These are phyloP conservation scores for Irpex sp. DNA, from an alignment of 1,284 basidiomycete species.

Conservation along the genomic window DNA sequence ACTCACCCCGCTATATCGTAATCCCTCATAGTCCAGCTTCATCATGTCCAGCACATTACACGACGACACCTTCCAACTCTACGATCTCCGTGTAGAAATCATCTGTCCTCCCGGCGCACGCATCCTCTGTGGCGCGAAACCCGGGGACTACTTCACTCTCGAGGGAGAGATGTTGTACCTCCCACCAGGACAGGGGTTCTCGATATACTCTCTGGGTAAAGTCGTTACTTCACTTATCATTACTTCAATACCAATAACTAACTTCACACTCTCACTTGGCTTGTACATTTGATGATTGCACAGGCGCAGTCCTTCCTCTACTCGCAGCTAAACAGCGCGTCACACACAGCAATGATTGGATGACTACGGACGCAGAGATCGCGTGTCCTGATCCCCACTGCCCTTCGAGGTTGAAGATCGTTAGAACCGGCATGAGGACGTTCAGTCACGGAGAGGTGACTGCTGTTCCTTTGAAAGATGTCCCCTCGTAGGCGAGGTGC, in stretches of 20 bases:
- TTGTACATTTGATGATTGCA: not conserved
- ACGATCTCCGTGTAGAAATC: constrained; percentile 56
- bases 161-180: constrained; percentile 59
- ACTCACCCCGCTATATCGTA: no score
- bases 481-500: not conserved
- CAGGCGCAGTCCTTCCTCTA: constrained; percentile 56
- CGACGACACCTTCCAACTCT: constrained; percentile 52
- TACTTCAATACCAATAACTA: constrained; percentile 3
- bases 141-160: constrained; percentile 58
- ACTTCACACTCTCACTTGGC: not conserved
- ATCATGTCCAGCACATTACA: not conserved
- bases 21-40: no score
- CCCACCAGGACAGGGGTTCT: constrained; percentile 58
- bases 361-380: constrained; percentile 59
- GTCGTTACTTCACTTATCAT: no score
- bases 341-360: constrained; percentile 57
- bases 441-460: constrained; percentile 56
- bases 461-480: constrained; percentile 36
- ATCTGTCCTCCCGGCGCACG: constrained; percentile 50
- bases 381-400: constrained; percentile 66
- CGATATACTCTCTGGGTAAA: constrained; percentile 60
- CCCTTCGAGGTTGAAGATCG: constrained; percentile 50
- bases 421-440: constrained; percentile 42
- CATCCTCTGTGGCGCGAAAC: constrained; percentile 58
- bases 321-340: constrained; percentile 60